Percentiles rank a stretch among this genome's conserved stretches.
Conservation (phyloP, 768 basidiomycete species). For the Boletellus emodensis region DNA sequence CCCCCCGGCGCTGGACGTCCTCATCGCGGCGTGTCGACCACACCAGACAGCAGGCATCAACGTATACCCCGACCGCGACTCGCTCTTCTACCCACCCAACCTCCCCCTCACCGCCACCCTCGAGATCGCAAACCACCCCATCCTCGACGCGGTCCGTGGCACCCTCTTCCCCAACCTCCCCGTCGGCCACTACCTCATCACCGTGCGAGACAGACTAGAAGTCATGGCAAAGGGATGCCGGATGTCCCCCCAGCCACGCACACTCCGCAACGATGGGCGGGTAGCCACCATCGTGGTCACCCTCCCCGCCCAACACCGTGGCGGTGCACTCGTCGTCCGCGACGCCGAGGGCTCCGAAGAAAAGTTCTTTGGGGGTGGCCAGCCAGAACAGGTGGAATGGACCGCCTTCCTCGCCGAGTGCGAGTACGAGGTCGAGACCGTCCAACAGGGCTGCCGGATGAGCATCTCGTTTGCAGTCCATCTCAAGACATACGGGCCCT, state of each 20-base stretch:
- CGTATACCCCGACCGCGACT: constrained; percentile 56
- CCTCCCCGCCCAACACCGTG: constrained; percentile 69
- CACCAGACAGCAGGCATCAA: constrained; percentile 52
- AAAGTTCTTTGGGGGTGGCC: constrained; percentile 58
- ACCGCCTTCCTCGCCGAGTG: constrained; percentile 71
- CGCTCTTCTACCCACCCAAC: constrained; percentile 67
- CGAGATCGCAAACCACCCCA: constrained; percentile 77
- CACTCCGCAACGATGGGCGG: constrained; percentile 58
- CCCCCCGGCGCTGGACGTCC: constrained; percentile 73
- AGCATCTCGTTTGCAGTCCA: constrained; percentile 70
- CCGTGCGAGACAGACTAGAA: constrained; percentile 65
- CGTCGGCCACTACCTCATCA: constrained; percentile 64
- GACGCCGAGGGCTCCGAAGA: constrained; percentile 55
- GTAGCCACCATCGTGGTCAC: constrained; percentile 72
- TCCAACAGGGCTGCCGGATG: constrained; percentile 67
- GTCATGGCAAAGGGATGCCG: constrained; percentile 58
- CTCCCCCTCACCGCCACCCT: constrained; percentile 73
- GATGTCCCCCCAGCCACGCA: constrained; percentile 51
- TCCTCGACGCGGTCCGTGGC: constrained; percentile 70
- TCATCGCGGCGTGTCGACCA: constrained; percentile 70
- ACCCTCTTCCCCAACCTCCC: constrained; percentile 71
- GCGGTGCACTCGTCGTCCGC: constrained; percentile 60
- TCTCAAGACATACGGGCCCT: constrained; percentile 62
- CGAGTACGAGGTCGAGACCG: constrained; percentile 67
- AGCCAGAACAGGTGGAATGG: constrained; percentile 72